These are phyloP conservation scores for Mrakia gelida DNA, from an alignment of 768 basidiomycete genomes.

Conservation along the genomic window DNA sequence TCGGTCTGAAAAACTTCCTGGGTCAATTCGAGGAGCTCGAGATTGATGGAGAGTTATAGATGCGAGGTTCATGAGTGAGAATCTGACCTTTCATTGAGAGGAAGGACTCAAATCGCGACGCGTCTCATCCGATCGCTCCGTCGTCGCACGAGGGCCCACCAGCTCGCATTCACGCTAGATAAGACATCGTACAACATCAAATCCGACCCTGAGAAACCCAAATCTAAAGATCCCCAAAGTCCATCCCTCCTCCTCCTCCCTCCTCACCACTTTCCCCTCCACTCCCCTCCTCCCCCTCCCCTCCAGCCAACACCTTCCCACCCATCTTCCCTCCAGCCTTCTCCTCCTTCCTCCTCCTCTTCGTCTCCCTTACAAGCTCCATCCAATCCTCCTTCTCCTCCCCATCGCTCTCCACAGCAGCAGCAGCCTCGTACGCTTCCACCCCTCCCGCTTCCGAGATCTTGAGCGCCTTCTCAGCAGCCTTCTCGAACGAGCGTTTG, in stretches of 20 bases:
- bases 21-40: too few species aligned
- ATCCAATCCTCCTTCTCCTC: conserved; percentile 14
- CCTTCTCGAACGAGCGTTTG: conserved; percentile 24
- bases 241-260: conserved; percentile 6
- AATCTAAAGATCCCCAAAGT: conserved; percentile 4
- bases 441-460: not conserved
- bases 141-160: too few species aligned
- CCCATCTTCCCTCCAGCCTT: conserved; percentile 27
- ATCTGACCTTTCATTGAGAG: too few species aligned
- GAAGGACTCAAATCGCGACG: too few species aligned
- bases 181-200: not conserved
- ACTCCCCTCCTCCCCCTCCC: conserved; percentile 43
- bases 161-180: too few species aligned
- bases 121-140: too few species aligned
- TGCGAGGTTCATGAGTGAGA: too few species aligned
- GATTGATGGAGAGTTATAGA: too few species aligned
- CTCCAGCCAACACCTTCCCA: not conserved
- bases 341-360: conserved; percentile 17
- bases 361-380: conserved; percentile 10
- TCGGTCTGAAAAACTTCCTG: too few species aligned
- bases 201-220: not conserved
- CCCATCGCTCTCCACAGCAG: not conserved
- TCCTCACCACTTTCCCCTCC: conserved; percentile 35
- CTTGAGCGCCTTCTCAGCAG: not conserved
- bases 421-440: not conserved